Conservation (phyloP, 768 basidiomycete species). For the Kwoniella dejecticola region DNA sequence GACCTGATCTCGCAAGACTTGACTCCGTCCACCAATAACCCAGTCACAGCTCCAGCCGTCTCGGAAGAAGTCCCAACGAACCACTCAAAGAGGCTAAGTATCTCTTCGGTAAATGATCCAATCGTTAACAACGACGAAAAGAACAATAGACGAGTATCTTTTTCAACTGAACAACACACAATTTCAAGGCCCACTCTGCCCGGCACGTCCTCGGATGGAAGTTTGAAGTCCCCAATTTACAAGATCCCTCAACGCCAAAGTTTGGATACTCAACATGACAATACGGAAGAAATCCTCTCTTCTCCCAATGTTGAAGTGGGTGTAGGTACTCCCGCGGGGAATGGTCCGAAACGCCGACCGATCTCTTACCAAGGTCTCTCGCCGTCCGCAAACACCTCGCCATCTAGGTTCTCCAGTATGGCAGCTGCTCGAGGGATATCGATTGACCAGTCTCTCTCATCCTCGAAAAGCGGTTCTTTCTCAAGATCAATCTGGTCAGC, state of each 20-base stretch:
- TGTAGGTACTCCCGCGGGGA: not conserved
- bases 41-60: not conserved
- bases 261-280: not conserved
- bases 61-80: not conserved
- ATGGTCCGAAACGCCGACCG: not conserved
- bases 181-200: slow-evolving; percentile 3
- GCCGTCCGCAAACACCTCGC: slow-evolving; percentile 1
- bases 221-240: slow-evolving; percentile 16
- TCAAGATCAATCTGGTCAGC: slow-evolving; percentile 41
- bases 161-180: slow-evolving; percentile 3
- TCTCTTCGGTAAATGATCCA: slow-evolving; percentile 13
- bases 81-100: slow-evolving; percentile 18
- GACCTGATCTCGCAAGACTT: slow-evolving; percentile 1
- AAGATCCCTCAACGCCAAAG: slow-evolving; percentile 22
- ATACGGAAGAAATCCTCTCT: slow-evolving; percentile 1
- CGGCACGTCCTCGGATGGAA: not conserved
- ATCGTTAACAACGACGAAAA: slow-evolving; percentile 3
- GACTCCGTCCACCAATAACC: not conserved
- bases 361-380: slow-evolving; percentile 14
- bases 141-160: slow-evolving; percentile 14
- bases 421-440: slow-evolving; percentile 25
- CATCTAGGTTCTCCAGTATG: slow-evolving; percentile 23
- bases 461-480: slow-evolving; percentile 9
- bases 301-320: not conserved
- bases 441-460: slow-evolving; percentile 27